Percentiles rank a stretch among this genome's conserved stretches.
Conservation (phyloP, 805 yeast genomes). For the Saccharomycopsis javanensis region DNA sequence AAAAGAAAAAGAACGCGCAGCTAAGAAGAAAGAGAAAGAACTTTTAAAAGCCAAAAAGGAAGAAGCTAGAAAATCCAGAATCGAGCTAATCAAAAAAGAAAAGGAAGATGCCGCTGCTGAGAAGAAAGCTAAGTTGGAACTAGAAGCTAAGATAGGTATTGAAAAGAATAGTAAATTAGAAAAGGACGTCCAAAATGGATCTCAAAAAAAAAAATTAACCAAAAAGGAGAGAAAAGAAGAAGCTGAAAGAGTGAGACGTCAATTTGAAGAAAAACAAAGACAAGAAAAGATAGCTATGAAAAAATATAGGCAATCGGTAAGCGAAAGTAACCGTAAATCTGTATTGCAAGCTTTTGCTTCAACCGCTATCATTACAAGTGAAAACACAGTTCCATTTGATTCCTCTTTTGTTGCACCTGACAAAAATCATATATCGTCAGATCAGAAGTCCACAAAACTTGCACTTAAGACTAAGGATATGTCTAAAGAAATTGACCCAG, state of each 20-base stretch:
- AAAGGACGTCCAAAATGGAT: not conserved
- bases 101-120: not conserved
- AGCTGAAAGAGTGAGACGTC: conserved; percentile 2
- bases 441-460: not conserved
- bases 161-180: not conserved
- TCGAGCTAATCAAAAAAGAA: not conserved
- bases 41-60: not conserved
- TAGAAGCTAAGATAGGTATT: not conserved
- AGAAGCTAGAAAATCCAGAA: not conserved
- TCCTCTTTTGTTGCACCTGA: not conserved
- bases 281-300: not conserved
- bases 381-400: not conserved
- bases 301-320: not conserved
- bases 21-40: conserved; percentile 1
- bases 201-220: not conserved
- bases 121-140: not conserved
- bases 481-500: not conserved
- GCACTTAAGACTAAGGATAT: not conserved
- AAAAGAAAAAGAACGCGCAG: conserved; percentile 1
- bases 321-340: not conserved
- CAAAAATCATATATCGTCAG: not conserved
- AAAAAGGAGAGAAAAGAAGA: conserved; percentile 1
- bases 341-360: not conserved
- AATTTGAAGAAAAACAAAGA: conserved; percentile 2
- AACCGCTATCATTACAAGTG: not conserved